Conservation (phyloP, 2,329 filamentous ascomycete genomes). For the Pezicula carpinea region DNA sequence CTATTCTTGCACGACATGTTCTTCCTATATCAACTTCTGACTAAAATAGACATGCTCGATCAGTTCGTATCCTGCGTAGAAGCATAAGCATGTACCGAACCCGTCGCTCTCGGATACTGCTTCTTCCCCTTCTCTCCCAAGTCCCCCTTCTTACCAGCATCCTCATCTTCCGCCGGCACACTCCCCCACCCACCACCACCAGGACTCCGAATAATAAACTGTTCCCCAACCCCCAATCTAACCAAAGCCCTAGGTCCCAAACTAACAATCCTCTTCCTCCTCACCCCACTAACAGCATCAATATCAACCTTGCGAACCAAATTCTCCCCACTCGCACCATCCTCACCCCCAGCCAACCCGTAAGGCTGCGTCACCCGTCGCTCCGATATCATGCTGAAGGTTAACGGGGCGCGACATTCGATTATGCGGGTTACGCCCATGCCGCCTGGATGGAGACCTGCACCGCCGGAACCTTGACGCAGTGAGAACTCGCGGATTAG, state of each 20-base stretch:
- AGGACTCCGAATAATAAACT: constrained; percentile 14
- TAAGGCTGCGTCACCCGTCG: constrained; percentile 70
- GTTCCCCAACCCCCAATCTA: constrained; percentile 10
- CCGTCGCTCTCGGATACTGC: too few relatives aligned
- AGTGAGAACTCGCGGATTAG: constrained; percentile 65
- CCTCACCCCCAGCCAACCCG: constrained; percentile 74
- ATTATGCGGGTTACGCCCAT: constrained; percentile 75
- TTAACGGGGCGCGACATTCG: constrained; percentile 69
- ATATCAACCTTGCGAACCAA: constrained; percentile 52
- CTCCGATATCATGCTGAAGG: constrained; percentile 72
- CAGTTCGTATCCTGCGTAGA: too few relatives aligned
- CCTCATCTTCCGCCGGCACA: not conserved
- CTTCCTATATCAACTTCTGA: too few relatives aligned
- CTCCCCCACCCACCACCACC: constrained; percentile 17
- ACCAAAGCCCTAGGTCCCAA: constrained; percentile 7
- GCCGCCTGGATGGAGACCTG: constrained; percentile 61
- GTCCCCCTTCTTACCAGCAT: too few relatives aligned
- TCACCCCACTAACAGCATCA: constrained; percentile 6
- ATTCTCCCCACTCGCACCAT: constrained; percentile 72
- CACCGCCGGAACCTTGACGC: constrained; percentile 54
- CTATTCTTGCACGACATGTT: too few relatives aligned
- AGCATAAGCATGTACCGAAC: too few relatives aligned
- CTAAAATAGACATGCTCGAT: too few relatives aligned
- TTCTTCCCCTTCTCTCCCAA: too few relatives aligned
- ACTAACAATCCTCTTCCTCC: constrained; percentile 9